Percentiles rank a stretch among this genome's conserved stretches.
phyloP scores from a whole-genome alignment of 441 rosid species.

The Populus trichocarpa region DNA sequence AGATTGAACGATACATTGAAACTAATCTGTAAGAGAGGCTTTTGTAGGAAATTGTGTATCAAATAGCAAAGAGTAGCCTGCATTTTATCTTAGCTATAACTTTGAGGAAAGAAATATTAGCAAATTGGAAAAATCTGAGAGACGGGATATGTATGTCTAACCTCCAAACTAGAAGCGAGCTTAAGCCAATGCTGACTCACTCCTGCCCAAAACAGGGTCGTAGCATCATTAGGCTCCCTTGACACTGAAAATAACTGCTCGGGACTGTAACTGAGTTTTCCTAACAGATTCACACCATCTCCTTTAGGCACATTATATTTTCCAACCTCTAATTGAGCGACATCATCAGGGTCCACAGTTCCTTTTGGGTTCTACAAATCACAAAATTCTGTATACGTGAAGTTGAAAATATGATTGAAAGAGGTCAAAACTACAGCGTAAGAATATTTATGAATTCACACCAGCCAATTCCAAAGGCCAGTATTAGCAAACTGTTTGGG shows the following conservation, averaged over 20 bases:
- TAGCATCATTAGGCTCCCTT: constrained; percentile 24
- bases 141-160: neutral
- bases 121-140: too few relatives aligned
- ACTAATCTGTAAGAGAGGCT: neutral
- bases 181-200: constrained; percentile 27
- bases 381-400: neutral
- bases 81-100: neutral
- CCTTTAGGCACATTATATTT: constrained; percentile 36
- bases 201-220: constrained; percentile 33
- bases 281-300: constrained; percentile 32
- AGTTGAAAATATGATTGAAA: neutral
- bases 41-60: too few relatives aligned
- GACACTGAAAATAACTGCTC: constrained; percentile 36
- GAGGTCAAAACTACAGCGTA: neutral
- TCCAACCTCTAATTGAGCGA: constrained; percentile 30
- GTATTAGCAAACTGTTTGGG: constrained; percentile 46
- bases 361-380: constrained; percentile 33
- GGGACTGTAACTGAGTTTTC: constrained; percentile 27
- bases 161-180: constrained; percentile 26
- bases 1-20: neutral
- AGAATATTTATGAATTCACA: constrained; percentile 3
- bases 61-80: too few relatives aligned
- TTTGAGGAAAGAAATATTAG: neutral
- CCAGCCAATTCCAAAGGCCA: constrained; percentile 58
- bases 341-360: constrained; percentile 17